These are phyloP conservation scores for Chlorella sorokiniana DNA, from an alignment of 139 green algal species.

Conservation along the genomic window DNA sequence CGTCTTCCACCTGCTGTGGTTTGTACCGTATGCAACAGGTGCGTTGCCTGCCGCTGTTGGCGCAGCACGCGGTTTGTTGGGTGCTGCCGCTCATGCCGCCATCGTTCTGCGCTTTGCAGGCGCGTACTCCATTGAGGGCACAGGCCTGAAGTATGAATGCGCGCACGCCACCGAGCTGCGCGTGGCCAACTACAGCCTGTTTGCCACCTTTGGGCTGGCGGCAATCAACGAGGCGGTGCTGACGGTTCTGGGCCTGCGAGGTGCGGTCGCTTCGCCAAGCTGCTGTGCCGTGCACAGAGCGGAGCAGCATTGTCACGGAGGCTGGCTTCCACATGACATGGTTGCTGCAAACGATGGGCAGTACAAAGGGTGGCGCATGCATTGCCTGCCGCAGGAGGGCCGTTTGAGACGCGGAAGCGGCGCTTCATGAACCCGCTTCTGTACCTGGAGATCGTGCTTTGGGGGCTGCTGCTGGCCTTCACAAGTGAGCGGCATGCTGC, in stretches of 20 bases:
- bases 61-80: background rate
- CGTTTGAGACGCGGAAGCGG: conserved; percentile 17
- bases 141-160: conserved; percentile 14
- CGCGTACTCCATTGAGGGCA: background rate
- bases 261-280: background rate
- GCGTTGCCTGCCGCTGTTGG: background rate
- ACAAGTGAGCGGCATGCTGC: background rate
- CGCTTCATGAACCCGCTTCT: conserved; percentile 2
- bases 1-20: conserved; percentile 22
- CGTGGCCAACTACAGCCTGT: conserved; percentile 4
- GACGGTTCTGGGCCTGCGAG: background rate
- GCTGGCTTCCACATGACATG: background rate
- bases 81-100: background rate
- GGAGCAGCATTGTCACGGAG: background rate
- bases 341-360: background rate
- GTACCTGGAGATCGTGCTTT: conserved; percentile 4
- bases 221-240: conserved; percentile 8
- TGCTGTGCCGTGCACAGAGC: background rate
- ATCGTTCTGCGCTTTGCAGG: conserved; percentile 1
- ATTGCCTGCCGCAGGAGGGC: conserved; percentile 16
- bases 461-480: conserved; percentile 19
- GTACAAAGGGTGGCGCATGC: background rate
- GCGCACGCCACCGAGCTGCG: conserved; percentile 4
- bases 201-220: conserved; percentile 5
- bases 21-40: conserved; percentile 20